Percentiles rank a stretch among this genome's conserved stretches.
These are phyloP conservation scores for Houttuynia cordata DNA, from an alignment of 164 flowering plant species.

Conservation along the genomic window DNA sequence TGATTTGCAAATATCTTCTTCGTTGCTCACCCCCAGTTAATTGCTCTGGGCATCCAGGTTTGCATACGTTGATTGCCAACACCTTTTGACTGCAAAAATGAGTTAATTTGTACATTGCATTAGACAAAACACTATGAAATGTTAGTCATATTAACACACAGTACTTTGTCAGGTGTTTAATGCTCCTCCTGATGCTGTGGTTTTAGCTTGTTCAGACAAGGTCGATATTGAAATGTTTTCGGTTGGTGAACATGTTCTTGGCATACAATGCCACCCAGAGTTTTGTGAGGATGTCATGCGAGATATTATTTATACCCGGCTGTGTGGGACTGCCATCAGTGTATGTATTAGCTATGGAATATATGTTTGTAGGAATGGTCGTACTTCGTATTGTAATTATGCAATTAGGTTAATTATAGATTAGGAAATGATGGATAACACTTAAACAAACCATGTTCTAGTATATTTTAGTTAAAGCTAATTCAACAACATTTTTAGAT, in stretches of 20 bases:
- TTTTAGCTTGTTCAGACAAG: slow-evolving; percentile 8
- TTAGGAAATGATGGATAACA: too few species aligned
- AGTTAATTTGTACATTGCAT: not conserved
- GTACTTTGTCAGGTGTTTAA: slow-evolving; percentile 1
- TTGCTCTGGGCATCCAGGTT: too few species aligned
- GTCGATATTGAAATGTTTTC: slow-evolving; percentile 8
- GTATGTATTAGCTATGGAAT: slow-evolving; percentile 1
- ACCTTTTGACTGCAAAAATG: too few species aligned
- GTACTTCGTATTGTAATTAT: too few species aligned
- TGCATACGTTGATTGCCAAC: too few species aligned
- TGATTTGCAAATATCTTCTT: too few species aligned
- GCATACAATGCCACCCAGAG: slow-evolving; percentile 11
- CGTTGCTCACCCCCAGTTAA: too few species aligned
- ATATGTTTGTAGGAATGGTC: too few species aligned
- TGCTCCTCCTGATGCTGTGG: slow-evolving; percentile 8
- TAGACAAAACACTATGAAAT: not conserved
- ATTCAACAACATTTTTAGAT: not conserved
- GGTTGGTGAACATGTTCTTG: slow-evolving; percentile 9
- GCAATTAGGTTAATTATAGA: too few species aligned
- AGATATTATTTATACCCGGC: slow-evolving; percentile 1
- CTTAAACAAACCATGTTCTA: too few species aligned
- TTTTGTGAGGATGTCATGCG: slow-evolving; percentile 7
- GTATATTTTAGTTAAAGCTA: too few species aligned
- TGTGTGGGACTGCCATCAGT: not conserved
- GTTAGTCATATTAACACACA: not conserved